Conservation (phyloP, 306 rosid species). For the Senna tora region DNA sequence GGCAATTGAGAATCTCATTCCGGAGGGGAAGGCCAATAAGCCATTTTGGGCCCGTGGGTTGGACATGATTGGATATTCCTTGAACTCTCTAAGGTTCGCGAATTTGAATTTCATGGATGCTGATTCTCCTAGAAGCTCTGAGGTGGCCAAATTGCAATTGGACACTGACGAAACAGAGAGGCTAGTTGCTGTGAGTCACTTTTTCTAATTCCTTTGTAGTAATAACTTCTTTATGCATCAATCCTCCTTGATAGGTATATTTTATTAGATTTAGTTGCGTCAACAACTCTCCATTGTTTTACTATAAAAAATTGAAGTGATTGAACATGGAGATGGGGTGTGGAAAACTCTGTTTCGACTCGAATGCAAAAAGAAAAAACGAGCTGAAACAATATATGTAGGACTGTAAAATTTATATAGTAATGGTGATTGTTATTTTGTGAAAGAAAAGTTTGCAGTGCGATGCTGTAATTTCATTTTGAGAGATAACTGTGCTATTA, state of each 20-base stretch:
- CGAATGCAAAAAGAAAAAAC: neutral
- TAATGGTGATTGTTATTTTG: neutral
- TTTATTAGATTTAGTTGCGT: neutral
- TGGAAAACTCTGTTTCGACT: slow-evolving; percentile 4
- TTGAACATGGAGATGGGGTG: neutral
- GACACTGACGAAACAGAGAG: slow-evolving; percentile 46
- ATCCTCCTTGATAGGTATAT: neutral
- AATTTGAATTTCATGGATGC: slow-evolving; percentile 61
- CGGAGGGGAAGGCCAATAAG: slow-evolving; percentile 60
- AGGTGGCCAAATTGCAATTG: slow-evolving; percentile 60
- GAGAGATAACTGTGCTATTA: neutral
- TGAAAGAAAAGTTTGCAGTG: neutral
- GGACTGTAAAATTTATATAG: neutral
- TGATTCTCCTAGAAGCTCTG: slow-evolving; percentile 49
- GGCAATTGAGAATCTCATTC: slow-evolving; percentile 76
- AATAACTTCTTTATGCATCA: neutral
- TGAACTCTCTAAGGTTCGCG: slow-evolving; percentile 66
- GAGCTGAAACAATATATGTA: neutral
- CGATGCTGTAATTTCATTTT: neutral
- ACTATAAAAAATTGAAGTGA: neutral
- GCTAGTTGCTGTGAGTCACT: slow-evolving; percentile 63
- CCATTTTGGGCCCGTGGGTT: slow-evolving; percentile 93
- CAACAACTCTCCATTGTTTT: neutral
- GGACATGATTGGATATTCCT: slow-evolving; percentile 88
- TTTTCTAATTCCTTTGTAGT: neutral